Base-by-base conservation (phyloP, 208 protist species). In the Leishmania gerbilli region DNA sequence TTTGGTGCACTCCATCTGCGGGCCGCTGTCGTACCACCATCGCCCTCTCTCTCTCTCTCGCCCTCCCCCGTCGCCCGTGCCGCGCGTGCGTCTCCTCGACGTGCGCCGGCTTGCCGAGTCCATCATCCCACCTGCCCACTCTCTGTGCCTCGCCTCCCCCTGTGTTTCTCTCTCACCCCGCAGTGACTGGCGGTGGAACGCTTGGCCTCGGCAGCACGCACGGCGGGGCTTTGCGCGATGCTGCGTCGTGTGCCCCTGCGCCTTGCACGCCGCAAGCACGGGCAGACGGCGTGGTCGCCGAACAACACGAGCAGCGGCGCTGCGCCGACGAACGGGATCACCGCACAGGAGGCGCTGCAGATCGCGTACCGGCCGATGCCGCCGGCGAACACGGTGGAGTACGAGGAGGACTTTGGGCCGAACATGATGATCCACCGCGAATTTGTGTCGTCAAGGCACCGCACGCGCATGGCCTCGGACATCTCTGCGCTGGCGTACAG, bases 341-440 rank as follows among this genome's bases (percentile, higher is more conserved):
- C 91, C n/a, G 87, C 88, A 42, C 89, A 93, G 75, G 92, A 97
- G 81, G 90, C 92, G 21, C 85, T 94, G 51, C 89, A 96, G 56
- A 94, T 97, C 56, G 90, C 89, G 19, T 96, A 97, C 85, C 92
- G 94, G 21, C 94, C 94, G 15, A 91, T 96, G 92, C 94, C 94
- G 55, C 86, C 81, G 34, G 74, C 77, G 24, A 86, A 95, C 49
- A 96, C 91, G 37, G 94, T 97, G 1, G 92, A 97, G 86, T 95
- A 96, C 85, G 92, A 97, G 79, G 92, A 97, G 77, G 94, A 97
- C 80, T 97, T 95, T 81, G 92, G 92, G 21, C 83, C 81, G 68
- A 96, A 91, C 75, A 84, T 97, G 81, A 94, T 96, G 84, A 92
- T 97, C 47, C 94, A 97, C 76, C 94, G 94, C 62, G 92, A 97